Base-by-base conservation (phyloP, 176 grass and related monocot genomes). In the Raddia guianensis region DNA sequence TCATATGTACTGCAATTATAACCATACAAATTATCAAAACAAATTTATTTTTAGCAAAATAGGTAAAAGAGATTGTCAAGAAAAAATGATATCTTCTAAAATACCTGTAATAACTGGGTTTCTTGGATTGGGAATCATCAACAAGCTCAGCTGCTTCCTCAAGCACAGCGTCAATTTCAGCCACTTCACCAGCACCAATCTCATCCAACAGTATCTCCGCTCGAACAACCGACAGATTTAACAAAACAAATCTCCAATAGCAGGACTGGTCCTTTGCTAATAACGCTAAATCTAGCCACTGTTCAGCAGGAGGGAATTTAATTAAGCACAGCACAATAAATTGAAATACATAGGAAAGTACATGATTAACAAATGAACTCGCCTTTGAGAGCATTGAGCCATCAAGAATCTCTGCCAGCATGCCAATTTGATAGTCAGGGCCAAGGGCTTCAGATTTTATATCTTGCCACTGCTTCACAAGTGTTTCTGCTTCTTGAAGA, bases 91-190 rank as follows among this genome's bases (percentile, higher is more conserved):
- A 78, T 78, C 43, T 61, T 89, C 66, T 73, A 16, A 65, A 57
- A 51, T 80, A 98, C 96, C 96, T 99, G 82, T 99, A 99, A 33
- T 99, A 99, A 81, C 92, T 90, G 9, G 88, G 86, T 63, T 93
- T 95, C 68, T 93, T 92, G 14, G 82, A 79, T 43, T 89, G 84
- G n/a, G 84, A 91, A 6, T 91, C 92, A 51, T 95, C 88, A 49
- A 99, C 84, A 71, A 99, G 88, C 72, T 99, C 96, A 62, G 96
- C 92, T 6, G 92, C 96, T 79, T 95, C 96, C 89, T 99, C 96
- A 66, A 99, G 84, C 19, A 99, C 58, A 40, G 69, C 90, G 52
- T 95, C 82, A 60, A 99, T 93, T 69, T 99, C 96, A 3, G 96
- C 96, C 34, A 85, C 84, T 80, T 93, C 88, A 73, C 63, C 71